Percentiles rank a stretch among this genome's conserved stretches.
phyloP scores from a whole-genome alignment of 2,329 filamentous ascomycete species.

The Hansfordia pulvinata region DNA sequence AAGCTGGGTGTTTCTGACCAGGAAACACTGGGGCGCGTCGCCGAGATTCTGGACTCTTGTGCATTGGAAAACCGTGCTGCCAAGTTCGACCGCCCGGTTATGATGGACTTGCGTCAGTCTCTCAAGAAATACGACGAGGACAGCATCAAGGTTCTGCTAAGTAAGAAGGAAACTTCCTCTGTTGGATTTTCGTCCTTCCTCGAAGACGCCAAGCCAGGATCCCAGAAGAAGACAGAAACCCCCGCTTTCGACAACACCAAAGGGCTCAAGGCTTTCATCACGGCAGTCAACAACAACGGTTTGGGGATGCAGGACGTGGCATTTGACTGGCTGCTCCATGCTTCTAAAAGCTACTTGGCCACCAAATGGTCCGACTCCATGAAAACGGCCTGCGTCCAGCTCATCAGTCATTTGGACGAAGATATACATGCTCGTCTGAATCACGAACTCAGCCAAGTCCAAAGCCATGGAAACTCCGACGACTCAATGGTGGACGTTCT shows the following conservation, averaged over 20 bases:
- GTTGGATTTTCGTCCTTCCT: slow-evolving; percentile 47
- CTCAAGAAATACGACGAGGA: slow-evolving; percentile 38
- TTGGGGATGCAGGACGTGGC: slow-evolving; percentile 41
- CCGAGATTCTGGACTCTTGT: slow-evolving; percentile 37
- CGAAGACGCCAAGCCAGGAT: slow-evolving; percentile 45
- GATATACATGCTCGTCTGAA: slow-evolving; percentile 32
- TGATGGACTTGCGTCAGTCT: slow-evolving; percentile 33
- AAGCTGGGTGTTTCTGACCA: slow-evolving; percentile 38
- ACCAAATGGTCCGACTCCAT: slow-evolving; percentile 43
- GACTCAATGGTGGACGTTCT: slow-evolving; percentile 16
- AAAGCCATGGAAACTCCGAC: too few relatives aligned
- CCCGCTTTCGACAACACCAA: slow-evolving; percentile 36
- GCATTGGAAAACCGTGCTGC: slow-evolving; percentile 34
- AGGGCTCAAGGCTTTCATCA: slow-evolving; percentile 37
- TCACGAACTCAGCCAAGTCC: slow-evolving; percentile 27
- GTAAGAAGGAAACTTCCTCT: slow-evolving; percentile 35
- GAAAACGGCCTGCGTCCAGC: slow-evolving; percentile 41
- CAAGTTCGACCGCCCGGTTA: slow-evolving; percentile 30
- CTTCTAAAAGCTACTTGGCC: slow-evolving; percentile 36
- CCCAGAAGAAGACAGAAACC: slow-evolving; percentile 32
- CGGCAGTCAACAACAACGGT: slow-evolving; percentile 32
- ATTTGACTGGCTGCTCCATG: slow-evolving; percentile 40
- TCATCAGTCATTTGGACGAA: slow-evolving; percentile 39
- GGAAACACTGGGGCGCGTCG: slow-evolving; percentile 27
- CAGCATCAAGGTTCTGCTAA: slow-evolving; percentile 36